Evolutionary conservation across 768 basidiomycete genomes (phyloP).

Genomic region (Phylloporus arenicola): DNA sequence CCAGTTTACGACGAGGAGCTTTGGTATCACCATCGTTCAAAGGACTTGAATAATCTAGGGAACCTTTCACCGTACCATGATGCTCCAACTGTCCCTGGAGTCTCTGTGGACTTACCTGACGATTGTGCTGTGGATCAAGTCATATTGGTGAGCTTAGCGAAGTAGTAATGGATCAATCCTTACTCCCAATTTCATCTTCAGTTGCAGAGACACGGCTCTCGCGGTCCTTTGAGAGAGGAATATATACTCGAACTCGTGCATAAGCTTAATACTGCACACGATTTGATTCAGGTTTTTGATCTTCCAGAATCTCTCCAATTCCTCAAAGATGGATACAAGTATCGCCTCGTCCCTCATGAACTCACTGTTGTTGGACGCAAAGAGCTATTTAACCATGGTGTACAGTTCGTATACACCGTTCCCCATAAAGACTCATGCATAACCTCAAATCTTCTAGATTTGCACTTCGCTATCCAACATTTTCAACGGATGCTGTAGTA

Average conservation of each 20-base stretch:
- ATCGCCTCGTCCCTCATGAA: slow-evolving; percentile 29
- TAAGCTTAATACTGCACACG: slow-evolving; percentile 23
- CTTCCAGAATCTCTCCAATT: slow-evolving; percentile 31
- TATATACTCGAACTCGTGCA: slow-evolving; percentile 28
- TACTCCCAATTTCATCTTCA: slow-evolving; percentile 2
- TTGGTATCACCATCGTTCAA: background rate
- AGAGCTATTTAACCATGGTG: slow-evolving; percentile 35
- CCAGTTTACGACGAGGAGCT: background rate
- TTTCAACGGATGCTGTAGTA: slow-evolving; percentile 3
- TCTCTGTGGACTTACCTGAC: slow-evolving; percentile 25
- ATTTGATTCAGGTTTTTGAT: slow-evolving; percentile 20
- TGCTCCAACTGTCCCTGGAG: slow-evolving; percentile 23
- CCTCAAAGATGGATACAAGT: slow-evolving; percentile 31
- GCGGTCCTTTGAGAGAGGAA: slow-evolving; percentile 29
- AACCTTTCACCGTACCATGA: slow-evolving; percentile 33
- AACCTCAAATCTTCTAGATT: slow-evolving; percentile 3
- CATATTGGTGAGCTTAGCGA: slow-evolving; percentile 27
- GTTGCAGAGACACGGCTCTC: slow-evolving; percentile 37
- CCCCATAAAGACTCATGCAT: background rate
- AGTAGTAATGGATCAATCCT: background rate
- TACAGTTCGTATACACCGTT: slow-evolving; percentile 22
- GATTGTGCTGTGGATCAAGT: slow-evolving; percentile 36
- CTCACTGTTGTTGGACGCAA: slow-evolving; percentile 32
- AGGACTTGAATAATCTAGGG: slow-evolving; percentile 21
- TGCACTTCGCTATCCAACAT: slow-evolving; percentile 7